phyloP scores from a whole-genome alignment of 495 filamentous ascomycete species.

The Astrothelium macrocarpum region DNA sequence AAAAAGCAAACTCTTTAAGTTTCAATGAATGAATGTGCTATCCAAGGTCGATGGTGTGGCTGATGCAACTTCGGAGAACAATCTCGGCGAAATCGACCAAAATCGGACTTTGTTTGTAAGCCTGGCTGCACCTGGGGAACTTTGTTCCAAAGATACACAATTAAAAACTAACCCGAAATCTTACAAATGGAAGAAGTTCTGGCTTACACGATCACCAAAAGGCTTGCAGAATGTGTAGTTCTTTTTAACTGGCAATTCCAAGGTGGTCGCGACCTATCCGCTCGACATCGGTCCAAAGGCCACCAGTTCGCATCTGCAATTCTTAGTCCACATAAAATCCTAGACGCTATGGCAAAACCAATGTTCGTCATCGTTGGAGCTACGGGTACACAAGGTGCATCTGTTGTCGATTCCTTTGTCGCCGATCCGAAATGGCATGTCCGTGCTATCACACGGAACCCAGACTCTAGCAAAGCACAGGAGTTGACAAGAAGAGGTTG shows the following conservation, averaged over 20 bases:
- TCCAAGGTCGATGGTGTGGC: background rate
- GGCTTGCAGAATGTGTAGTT: background rate
- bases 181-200: background rate
- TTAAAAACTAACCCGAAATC: background rate
- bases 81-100: background rate
- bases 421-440: conserved; percentile 21
- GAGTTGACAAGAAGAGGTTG: conserved; percentile 33
- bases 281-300: background rate
- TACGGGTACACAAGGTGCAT: conserved; percentile 39
- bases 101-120: background rate
- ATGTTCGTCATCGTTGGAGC: conserved; percentile 29
- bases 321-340: background rate
- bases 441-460: conserved; percentile 41
- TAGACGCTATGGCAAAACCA: background rate
- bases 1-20: background rate
- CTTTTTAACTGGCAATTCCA: background rate
- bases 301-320: background rate
- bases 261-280: background rate
- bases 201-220: background rate
- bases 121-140: background rate
- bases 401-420: conserved; percentile 35
- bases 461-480: conserved; percentile 30
- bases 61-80: background rate
- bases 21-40: too few species aligned
- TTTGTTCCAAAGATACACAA: background rate